phyloP scores from a whole-genome alignment of 306 rosid species.

The Mucuna pruriens region DNA sequence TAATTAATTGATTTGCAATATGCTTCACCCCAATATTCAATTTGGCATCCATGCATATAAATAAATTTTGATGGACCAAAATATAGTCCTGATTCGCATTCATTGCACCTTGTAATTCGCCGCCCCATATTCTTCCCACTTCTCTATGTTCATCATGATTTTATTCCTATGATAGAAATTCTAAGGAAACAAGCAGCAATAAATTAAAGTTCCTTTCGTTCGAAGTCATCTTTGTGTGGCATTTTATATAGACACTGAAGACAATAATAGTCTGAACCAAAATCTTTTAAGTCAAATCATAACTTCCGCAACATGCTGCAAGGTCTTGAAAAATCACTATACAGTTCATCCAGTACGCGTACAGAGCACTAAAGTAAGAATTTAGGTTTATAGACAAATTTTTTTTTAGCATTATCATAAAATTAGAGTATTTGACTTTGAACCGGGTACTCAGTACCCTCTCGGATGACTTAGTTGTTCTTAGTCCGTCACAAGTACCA shows the following conservation, averaged over 20 bases:
- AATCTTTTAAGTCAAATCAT: background rate
- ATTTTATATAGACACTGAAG: background rate
- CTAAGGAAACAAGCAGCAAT: background rate
- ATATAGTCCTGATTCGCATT: background rate
- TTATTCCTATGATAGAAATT: background rate
- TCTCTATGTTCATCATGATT: background rate
- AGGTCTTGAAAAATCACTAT: background rate
- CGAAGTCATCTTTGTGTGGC: background rate
- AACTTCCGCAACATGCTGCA: background rate
- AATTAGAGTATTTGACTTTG: no score
- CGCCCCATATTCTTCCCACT: constrained; percentile 27
- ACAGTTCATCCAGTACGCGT: background rate
- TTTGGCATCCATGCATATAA: background rate
- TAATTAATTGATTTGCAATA: no score
- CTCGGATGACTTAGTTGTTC: no score
- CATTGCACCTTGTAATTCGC: background rate
- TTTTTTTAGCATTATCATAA: background rate
- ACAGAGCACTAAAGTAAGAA: background rate
- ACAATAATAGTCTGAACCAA: background rate
- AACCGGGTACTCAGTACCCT: no score
- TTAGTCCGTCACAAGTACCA: no score
- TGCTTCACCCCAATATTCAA: background rate
- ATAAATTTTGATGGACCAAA: background rate
- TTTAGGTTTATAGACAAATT: background rate
- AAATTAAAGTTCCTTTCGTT: background rate